Percentiles rank a stretch among this genome's conserved stretches.
These are phyloP conservation scores for Thelonectria blattea DNA, from an alignment of 2,329 filamentous ascomycete species.

Conservation along the genomic window DNA sequence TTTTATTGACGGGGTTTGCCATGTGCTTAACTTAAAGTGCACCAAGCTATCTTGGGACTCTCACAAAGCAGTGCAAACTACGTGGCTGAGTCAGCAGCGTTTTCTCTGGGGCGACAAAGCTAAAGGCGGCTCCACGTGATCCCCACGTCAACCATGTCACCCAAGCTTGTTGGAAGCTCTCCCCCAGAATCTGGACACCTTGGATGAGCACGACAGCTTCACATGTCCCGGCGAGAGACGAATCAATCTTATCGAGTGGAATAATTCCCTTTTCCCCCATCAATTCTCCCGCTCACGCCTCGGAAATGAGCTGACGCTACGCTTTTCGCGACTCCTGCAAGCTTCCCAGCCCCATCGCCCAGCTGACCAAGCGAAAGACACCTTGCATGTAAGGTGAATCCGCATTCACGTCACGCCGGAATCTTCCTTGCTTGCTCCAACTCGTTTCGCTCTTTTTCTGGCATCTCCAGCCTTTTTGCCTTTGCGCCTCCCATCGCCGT, in stretches of 20 bases:
- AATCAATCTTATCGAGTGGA: constrained; percentile 1
- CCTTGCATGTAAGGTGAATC: constrained; percentile 25
- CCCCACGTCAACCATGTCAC: constrained; percentile 8
- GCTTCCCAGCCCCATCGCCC: constrained; percentile 9
- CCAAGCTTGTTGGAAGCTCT: constrained; percentile 7
- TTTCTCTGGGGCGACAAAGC: constrained; percentile 1
- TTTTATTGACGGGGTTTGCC: no score
- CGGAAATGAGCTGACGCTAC: not conserved
- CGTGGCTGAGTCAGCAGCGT: not conserved
- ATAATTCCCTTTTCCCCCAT: constrained; percentile 11
- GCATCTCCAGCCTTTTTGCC: not conserved
- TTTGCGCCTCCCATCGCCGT: not conserved
- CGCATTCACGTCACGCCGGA: constrained; percentile 8
- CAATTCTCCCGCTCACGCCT: not conserved
- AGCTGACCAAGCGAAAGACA: constrained; percentile 30
- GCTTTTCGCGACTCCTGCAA: not conserved
- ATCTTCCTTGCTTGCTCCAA: constrained; percentile 2
- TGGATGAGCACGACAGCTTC: constrained; percentile 1
- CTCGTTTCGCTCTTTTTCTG: not conserved
- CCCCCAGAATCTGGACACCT: constrained; percentile 7
- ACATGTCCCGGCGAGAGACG: constrained; percentile 1
- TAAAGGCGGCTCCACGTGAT: constrained; percentile 14
- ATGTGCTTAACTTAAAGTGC: constrained; percentile 1
- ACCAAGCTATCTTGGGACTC: no score
- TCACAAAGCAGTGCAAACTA: no score